phyloP scores from a whole-genome alignment of 257 asterid species.

The Avicennia marina region DNA sequence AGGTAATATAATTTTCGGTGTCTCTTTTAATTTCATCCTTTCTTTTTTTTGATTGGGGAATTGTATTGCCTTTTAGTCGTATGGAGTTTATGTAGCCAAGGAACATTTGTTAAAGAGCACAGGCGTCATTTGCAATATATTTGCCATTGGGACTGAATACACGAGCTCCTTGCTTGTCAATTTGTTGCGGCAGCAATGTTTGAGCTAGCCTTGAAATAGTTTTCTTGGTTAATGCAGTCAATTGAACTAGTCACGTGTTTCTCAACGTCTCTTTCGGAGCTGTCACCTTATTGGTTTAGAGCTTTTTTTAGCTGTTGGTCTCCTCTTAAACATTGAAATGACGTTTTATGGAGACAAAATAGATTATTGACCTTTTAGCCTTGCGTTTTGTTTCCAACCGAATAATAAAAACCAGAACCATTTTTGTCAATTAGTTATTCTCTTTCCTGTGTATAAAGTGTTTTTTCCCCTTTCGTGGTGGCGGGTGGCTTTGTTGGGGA shows the following conservation, averaged over 20 bases:
- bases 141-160: neutral
- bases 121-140: neutral
- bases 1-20: constrained; percentile 27
- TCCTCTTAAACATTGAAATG: neutral
- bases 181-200: neutral
- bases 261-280: neutral
- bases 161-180: neutral
- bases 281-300: neutral
- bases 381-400: too few species aligned
- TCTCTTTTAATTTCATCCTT: neutral
- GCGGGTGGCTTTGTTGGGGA: neutral
- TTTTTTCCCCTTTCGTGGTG: neutral
- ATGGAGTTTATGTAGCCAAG: neutral
- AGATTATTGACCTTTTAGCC: too few species aligned
- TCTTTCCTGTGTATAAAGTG: too few species aligned
- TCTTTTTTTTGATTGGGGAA: neutral
- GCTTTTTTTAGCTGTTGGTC: too few species aligned
- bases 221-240: neutral
- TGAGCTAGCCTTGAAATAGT: constrained; percentile 9
- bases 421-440: too few species aligned
- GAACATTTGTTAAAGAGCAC: neutral
- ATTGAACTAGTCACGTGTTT: constrained; percentile 2
- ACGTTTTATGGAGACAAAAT: neutral
- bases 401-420: too few species aligned
- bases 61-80: constrained; percentile 1